A percentile compares a stretch with the other conserved stretches of the same genome.
These are phyloP conservation scores for Ceriops tagal DNA, from an alignment of 345 rosid species.

Conservation along the genomic window DNA sequence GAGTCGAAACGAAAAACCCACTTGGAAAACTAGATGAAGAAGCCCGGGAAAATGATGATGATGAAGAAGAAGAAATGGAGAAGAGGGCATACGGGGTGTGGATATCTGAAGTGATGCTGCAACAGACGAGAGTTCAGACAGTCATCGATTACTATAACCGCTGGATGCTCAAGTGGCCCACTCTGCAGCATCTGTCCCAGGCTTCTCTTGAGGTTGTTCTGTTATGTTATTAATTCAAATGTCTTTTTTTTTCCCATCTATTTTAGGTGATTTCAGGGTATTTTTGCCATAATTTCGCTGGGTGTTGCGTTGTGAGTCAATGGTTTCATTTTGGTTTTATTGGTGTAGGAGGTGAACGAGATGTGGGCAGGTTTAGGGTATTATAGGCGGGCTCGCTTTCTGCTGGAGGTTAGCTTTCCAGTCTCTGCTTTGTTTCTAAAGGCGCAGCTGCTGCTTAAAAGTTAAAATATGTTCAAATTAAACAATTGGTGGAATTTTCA, in stretches of 20 bases:
- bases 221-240: not conserved
- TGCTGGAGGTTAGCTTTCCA: conserved; percentile 56
- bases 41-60: not conserved
- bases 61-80: conserved; percentile 31
- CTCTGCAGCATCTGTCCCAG: conserved; percentile 61
- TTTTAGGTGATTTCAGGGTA: not conserved
- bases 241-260: not conserved
- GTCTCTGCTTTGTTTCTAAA: conserved; percentile 4
- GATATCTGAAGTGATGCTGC: conserved; percentile 97
- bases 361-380: conserved; percentile 98
- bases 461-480: too few species aligned
- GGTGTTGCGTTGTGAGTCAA: not conserved
- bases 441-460: not conserved
- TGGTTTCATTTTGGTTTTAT: conserved; percentile 4
- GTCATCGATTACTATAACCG: conserved; percentile 79
- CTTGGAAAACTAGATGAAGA: conserved; percentile 7
- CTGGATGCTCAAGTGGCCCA: conserved; percentile 93
- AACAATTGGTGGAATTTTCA: not conserved
- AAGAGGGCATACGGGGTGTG: conserved; percentile 81
- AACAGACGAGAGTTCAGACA: conserved; percentile 94
- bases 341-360: conserved; percentile 83
- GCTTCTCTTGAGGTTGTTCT: conserved; percentile 73
- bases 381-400: conserved; percentile 88
- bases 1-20: conserved; percentile 1
- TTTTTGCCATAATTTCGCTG: not conserved